These are phyloP conservation scores for Rubia peregrina DNA, from an alignment of 305 asterid species.

Conservation along the genomic window DNA sequence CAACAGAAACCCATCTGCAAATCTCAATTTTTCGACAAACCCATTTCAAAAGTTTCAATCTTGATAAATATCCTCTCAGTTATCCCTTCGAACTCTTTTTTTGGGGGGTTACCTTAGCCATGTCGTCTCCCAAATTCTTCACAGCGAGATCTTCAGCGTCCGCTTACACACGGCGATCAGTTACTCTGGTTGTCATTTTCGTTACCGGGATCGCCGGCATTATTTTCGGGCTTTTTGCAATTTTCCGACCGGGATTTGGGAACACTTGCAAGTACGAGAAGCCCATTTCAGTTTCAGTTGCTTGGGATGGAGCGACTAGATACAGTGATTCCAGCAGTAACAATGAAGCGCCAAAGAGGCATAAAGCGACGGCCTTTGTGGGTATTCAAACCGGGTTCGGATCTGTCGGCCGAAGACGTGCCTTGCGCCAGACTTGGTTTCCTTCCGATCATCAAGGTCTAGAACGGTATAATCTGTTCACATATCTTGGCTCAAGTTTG, in stretches of 20 bases:
- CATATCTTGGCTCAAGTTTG: slow-evolving; percentile 3
- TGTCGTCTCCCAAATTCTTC: slow-evolving; percentile 76
- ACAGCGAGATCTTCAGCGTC: slow-evolving; percentile 42
- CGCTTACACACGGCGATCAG: slow-evolving; percentile 47
- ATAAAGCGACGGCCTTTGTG: slow-evolving; percentile 87
- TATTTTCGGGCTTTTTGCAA: slow-evolving; percentile 37
- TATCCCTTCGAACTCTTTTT: neutral
- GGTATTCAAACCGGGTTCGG: slow-evolving; percentile 92
- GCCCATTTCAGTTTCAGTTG: slow-evolving; percentile 66
- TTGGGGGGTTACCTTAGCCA: slow-evolving; percentile 9
- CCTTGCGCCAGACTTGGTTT: slow-evolving; percentile 88
- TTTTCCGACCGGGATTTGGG: slow-evolving; percentile 41
- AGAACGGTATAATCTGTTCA: slow-evolving; percentile 40
- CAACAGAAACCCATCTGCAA: neutral
- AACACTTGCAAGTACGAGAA: slow-evolving; percentile 35
- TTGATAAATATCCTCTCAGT: neutral
- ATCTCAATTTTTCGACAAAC: neutral
- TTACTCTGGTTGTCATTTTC: slow-evolving; percentile 27
- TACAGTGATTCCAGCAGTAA: slow-evolving; percentile 14
- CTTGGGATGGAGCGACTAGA: slow-evolving; percentile 56
- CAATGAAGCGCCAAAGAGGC: slow-evolving; percentile 50
- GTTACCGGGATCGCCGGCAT: slow-evolving; percentile 47
- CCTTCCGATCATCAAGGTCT: slow-evolving; percentile 80
- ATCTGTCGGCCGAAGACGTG: slow-evolving; percentile 62
- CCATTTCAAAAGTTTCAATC: slow-evolving; percentile 1